phyloP scores from a whole-genome alignment of 345 rosid species.

The Brassica incana region DNA sequence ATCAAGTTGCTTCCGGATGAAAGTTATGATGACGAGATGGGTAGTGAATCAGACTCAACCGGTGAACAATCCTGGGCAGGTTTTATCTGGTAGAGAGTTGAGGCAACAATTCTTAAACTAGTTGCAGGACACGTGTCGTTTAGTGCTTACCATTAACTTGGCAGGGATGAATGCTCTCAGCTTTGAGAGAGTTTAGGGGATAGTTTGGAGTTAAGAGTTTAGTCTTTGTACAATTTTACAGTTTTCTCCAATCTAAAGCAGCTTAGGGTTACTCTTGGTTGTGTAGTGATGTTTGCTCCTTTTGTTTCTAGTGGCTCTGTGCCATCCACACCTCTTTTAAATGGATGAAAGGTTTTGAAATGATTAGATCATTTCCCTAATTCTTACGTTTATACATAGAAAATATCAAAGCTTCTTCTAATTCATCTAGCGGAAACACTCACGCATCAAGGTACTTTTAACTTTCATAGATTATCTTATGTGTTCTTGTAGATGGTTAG shows the following conservation, averaged over 20 bases:
- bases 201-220: conserved; percentile 2
- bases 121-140: background rate
- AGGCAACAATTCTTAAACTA: background rate
- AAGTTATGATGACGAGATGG: conserved; percentile 57
- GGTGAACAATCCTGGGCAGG: conserved; percentile 40
- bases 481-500: too few species aligned
- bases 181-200: background rate
- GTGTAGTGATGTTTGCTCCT: conserved; percentile 2
- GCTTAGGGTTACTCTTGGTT: background rate
- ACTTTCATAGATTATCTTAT: too few species aligned
- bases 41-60: conserved; percentile 66
- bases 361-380: too few species aligned
- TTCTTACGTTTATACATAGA: too few species aligned
- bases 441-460: too few species aligned
- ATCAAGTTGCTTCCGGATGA: conserved; percentile 59
- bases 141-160: conserved; percentile 5
- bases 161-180: too few species aligned
- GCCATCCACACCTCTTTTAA: too few species aligned
- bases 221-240: conserved; percentile 8
- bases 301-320: background rate
- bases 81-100: conserved; percentile 22
- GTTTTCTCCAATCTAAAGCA: background rate
- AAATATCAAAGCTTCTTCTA: too few species aligned
- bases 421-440: too few species aligned
- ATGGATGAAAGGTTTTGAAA: too few species aligned